Evolutionary conservation across 495 filamentous ascomycete genomes (phyloP).

Genomic region (Tirmania nivea): DNA sequence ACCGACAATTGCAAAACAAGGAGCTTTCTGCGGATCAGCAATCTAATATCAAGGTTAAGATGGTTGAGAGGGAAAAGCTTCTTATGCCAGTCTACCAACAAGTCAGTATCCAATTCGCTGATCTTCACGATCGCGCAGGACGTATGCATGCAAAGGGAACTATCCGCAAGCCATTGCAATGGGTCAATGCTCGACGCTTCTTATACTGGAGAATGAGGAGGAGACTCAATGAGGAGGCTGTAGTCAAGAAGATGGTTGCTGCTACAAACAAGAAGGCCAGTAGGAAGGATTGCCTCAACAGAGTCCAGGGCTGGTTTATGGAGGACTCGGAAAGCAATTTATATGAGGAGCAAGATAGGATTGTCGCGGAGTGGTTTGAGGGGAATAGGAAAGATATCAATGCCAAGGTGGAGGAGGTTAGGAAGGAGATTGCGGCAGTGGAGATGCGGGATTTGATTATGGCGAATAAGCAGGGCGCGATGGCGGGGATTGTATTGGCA

Average conservation of each 20-base stretch:
- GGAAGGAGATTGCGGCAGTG: conserved; percentile 32
- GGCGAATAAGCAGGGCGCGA: not conserved
- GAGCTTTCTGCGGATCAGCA: conserved; percentile 49
- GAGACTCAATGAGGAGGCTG: conserved; percentile 86
- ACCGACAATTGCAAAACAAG: conserved; percentile 48
- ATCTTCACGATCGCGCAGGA: conserved; percentile 90
- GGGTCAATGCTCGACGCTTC: conserved; percentile 85
- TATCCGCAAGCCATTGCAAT: conserved; percentile 63
- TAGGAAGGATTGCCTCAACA: conserved; percentile 22
- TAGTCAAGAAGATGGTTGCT: conserved; percentile 64
- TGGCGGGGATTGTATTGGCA: not conserved
- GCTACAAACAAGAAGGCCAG: conserved; percentile 26
- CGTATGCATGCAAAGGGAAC: conserved; percentile 95
- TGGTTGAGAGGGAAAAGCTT: conserved; percentile 68
- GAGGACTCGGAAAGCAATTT: conserved; percentile 12
- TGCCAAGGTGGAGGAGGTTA: conserved; percentile 57
- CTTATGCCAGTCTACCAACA: conserved; percentile 84
- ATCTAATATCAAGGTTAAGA: conserved; percentile 58
- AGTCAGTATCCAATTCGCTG: conserved; percentile 83
- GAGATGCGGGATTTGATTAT: not conserved
- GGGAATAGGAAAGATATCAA: conserved; percentile 68
- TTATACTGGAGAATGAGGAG: conserved; percentile 99
- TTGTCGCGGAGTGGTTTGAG: conserved; percentile 91
- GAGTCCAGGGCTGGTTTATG: conserved; percentile 16
- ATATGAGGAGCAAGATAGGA: conserved; percentile 54